Evolutionary conservation across 169 alveolate species (phyloP), one percentile per base, ranked within the genome.

Genomic region (Ichthyophthirius multifiliis): DNA sequence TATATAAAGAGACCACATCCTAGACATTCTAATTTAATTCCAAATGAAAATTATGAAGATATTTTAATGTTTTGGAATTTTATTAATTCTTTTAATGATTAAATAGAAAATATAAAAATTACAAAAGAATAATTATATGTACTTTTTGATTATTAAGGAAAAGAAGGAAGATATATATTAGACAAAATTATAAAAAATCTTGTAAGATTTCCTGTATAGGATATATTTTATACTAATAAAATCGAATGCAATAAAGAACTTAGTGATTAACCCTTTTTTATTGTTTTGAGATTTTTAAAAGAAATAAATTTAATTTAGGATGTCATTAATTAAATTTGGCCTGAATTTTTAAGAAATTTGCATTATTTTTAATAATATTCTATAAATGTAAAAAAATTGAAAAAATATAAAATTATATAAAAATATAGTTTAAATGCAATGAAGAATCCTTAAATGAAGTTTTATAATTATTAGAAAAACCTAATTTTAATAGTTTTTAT

Each of bases 31-130:
- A 55, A 55, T 12, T 27, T 55, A 10, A 55, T 55, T 55, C 71
- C 71, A 27, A 2, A 55, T 27, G 71, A 55, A 6, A 13, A 3
- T 27, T 27, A 27, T 16, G 31, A 55, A 3, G 71, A 55, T 55
- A 55, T 55, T 18, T 27, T 55, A 55, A 55, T 55, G 71, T 27
- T 55, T 55, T 55, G 71, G 71, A 55, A 55, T 55, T 55, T 55
- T 39, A n/a, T 55, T 1, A 55, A 55, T 27, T 55, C 71, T 2
- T 55, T 55, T 55, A 27, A 34, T 1, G 71, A 55, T 3, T 39
- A 55, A 10, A 27, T 55, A n/a, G 71, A 55, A 27, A 55, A 55
- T 7, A 55, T 55, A 39, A 55, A 55, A 55, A 27, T 55, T 55
- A 55, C 71, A 27, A 55, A 55, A 27, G 71, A 55, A 55, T 27